These are phyloP conservation scores for Lignosus rhinocerotis DNA, from an alignment of 1,284 basidiomycete species.

Conservation along the genomic window DNA sequence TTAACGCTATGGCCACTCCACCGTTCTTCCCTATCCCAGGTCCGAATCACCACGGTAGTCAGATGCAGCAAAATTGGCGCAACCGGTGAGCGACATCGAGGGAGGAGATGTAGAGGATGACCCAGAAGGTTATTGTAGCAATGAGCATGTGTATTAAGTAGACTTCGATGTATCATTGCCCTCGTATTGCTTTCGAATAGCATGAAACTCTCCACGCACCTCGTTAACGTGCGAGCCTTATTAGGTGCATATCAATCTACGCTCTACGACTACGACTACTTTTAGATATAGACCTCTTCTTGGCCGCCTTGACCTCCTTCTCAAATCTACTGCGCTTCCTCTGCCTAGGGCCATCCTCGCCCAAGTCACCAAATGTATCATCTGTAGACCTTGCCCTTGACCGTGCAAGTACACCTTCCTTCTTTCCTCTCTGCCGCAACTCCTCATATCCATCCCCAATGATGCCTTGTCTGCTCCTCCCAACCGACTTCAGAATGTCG, in stretches of 20 bases:
- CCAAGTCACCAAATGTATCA: conserved; percentile 43
- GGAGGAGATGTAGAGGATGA: background rate
- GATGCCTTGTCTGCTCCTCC: conserved; percentile 44
- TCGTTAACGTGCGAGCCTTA: no score
- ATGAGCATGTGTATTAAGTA: conserved; percentile 2
- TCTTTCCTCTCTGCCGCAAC: conserved; percentile 66
- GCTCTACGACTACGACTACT: conserved; percentile 8
- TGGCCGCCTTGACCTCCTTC: conserved; percentile 61
- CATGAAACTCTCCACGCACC: no score
- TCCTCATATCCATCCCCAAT: conserved; percentile 74
- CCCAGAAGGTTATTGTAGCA: background rate
- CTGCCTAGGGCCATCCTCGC: conserved; percentile 43
- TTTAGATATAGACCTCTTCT: conserved; percentile 39
- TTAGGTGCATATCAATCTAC: background rate
- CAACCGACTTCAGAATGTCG: conserved; percentile 70
- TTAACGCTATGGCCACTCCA: conserved; percentile 18
- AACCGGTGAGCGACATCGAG: conserved; percentile 3
- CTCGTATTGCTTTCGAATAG: background rate
- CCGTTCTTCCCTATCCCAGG: conserved; percentile 16
- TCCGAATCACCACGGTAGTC: conserved; percentile 5
- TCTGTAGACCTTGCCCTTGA: conserved; percentile 43
- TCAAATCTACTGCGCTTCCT: conserved; percentile 80
- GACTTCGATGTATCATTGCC: conserved; percentile 1
- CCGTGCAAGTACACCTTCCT: conserved; percentile 60
- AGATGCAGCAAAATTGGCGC: conserved; percentile 22